Evolutionary conservation across 192 early-diverging fungal genomes (phyloP), one percentile per base, ranked within the genome.

Genomic region (Backusella tarrabulga): DNA sequence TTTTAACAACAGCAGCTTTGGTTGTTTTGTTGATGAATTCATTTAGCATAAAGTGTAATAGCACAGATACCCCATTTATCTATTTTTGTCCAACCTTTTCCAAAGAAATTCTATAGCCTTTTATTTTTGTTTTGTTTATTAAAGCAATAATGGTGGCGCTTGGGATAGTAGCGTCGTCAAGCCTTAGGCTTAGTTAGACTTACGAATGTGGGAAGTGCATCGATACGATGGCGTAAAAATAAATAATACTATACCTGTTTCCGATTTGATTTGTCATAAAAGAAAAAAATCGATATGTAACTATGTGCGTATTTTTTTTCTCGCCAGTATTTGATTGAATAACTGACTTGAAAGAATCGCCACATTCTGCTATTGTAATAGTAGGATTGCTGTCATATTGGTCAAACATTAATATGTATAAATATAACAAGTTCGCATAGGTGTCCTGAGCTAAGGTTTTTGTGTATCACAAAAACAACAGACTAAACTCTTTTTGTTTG

Each of bases 21-120:
- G 56, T 63, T 63, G 56, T 26, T 63, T 63, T 63, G 56, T 63
- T 63, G 56, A 63, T 63, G 56, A 63, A 63, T 63, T 63, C 23
- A 63, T 63, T 26, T 63, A 63, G 26, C 11, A 63, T 63, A 63
- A 63, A 26, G 21, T 29, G 26, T 63, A 63, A 63, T 29, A 29
- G 26, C 26, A 63, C 56, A 63, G 56, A 63, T 63, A 63, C 56
- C 56, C 23, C 26, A 63, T 63, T 63, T 63, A 29, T 29, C 56
- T 29, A 60, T 60, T 23, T 60, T 60, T 60, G 54, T 26, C 21
- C 54, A 21, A 60, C 54, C 0, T 9, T 60, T 23, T 26, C 21
- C 7, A 60, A 9, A 63, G 26, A 63, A 63, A 26, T 63, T 63
- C 23, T 29, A 26, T 29, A 11, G 1, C 56, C 3, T 63, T 63